phyloP scores from a whole-genome alignment of 768 basidiomycete genomes.

The Kwoniella sp. region DNA sequence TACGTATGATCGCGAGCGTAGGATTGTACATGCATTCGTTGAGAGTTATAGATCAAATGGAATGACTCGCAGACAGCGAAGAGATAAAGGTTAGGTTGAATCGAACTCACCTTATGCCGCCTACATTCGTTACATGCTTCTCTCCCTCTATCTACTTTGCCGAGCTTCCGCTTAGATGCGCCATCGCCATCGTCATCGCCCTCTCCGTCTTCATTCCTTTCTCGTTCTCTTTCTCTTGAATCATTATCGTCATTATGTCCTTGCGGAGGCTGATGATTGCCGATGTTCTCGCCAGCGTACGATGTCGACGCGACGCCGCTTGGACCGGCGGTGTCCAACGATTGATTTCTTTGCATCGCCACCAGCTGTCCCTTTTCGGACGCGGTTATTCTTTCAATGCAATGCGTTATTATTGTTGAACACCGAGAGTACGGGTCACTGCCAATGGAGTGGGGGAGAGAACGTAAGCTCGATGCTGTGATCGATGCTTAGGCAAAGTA shows the following conservation, averaged over 20 bases:
- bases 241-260: background rate
- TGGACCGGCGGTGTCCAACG: background rate
- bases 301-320: background rate
- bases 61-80: background rate
- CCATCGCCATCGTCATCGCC: slow-evolving; percentile 2
- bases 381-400: too few relatives aligned
- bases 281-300: background rate
- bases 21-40: too few relatives aligned
- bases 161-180: slow-evolving; percentile 17
- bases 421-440: slow-evolving; percentile 8
- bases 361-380: too few relatives aligned
- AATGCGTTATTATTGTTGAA: background rate
- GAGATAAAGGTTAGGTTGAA: background rate
- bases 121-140: slow-evolving; percentile 38
- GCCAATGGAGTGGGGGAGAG: background rate
- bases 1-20: too few relatives aligned
- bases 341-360: slow-evolving; percentile 9
- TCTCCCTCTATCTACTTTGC: slow-evolving; percentile 26
- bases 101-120: slow-evolving; percentile 31
- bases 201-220: background rate
- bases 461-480: too few relatives aligned
- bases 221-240: background rate
- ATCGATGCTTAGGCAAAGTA: too few relatives aligned
- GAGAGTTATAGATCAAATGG: too few relatives aligned
- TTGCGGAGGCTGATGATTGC: background rate